These are phyloP conservation scores for Hyaloperonospora brassicae DNA, from an alignment of 352 stramenopile species.

Conservation along the genomic window DNA sequence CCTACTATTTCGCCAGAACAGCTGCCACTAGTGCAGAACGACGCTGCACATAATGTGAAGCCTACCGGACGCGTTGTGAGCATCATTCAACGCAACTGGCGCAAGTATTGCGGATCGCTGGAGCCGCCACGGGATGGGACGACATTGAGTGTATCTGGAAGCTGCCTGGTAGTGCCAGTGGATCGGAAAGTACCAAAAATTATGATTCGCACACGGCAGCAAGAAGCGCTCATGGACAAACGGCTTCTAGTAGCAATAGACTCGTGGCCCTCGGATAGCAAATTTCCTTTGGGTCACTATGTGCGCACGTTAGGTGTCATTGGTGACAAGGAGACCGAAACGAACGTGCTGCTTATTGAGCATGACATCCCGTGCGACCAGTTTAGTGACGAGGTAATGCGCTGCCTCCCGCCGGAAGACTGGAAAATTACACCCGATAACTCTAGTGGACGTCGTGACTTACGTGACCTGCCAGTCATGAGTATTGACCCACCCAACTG, in stretches of 20 bases:
- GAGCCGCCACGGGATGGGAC: constrained; percentile 54
- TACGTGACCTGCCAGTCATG: constrained; percentile 90
- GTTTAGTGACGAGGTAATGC: constrained; percentile 85
- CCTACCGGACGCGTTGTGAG: constrained; percentile 82
- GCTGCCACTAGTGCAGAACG: constrained; percentile 47
- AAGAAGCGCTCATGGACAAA: constrained; percentile 88
- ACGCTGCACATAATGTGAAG: constrained; percentile 43
- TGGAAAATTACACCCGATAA: constrained; percentile 95
- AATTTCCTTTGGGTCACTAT: constrained; percentile 94
- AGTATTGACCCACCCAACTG: constrained; percentile 87
- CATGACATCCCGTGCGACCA: constrained; percentile 91
- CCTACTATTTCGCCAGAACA: constrained; percentile 61
- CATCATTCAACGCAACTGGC: constrained; percentile 91
- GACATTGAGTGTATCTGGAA: constrained; percentile 35
- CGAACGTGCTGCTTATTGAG: constrained; percentile 92
- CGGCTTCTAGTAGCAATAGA: constrained; percentile 93
- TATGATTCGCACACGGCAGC: constrained; percentile 89
- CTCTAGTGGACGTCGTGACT: constrained; percentile 81
- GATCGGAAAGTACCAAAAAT: constrained; percentile 91
- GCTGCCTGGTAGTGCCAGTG: constrained; percentile 77
- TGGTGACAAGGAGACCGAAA: constrained; percentile 96
- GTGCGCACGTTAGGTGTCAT: constrained; percentile 92
- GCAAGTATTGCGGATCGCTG: constrained; percentile 91
- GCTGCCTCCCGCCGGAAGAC: constrained; percentile 88
- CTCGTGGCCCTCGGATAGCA: constrained; percentile 85